A percentile compares a stretch with the other conserved stretches of the same genome.
Conservation (phyloP, 1,284 basidiomycete species). For the Boletus sp. region DNA sequence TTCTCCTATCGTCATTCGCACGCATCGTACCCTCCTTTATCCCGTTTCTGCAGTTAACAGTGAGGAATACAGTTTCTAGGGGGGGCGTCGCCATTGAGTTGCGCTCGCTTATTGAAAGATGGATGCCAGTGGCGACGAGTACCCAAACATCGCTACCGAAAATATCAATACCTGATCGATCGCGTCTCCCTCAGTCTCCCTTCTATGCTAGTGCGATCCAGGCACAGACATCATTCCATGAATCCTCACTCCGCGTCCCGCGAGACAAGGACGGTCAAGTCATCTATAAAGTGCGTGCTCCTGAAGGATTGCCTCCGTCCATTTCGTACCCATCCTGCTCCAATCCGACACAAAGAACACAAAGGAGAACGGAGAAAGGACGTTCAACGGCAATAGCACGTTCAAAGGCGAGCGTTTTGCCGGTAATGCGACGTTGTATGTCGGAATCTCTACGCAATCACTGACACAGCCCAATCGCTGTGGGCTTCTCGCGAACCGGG, state of each 20-base stretch:
- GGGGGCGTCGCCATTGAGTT: neutral
- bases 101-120: neutral
- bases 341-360: neutral
- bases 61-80: neutral
- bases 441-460: neutral
- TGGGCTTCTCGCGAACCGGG: slow-evolving; percentile 1
- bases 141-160: neutral
- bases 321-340: no score
- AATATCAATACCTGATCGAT: neutral
- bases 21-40: neutral
- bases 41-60: neutral
- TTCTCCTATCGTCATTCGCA: no score
- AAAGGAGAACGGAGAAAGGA: no score
- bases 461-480: slow-evolving; percentile 8
- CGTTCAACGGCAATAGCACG: neutral
- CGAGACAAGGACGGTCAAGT: neutral
- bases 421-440: neutral
- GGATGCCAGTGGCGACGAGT: no score
- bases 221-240: slow-evolving; percentile 4
- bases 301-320: no score
- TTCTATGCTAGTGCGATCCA: neutral
- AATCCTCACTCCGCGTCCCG: slow-evolving; percentile 5
- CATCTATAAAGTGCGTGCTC: neutral
- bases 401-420: neutral
- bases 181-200: neutral